Evolutionary conservation across 2,329 filamentous ascomycete species (phyloP), one percentile per base, ranked within the genome.

Genomic region (Aureobasidium sp.): DNA sequence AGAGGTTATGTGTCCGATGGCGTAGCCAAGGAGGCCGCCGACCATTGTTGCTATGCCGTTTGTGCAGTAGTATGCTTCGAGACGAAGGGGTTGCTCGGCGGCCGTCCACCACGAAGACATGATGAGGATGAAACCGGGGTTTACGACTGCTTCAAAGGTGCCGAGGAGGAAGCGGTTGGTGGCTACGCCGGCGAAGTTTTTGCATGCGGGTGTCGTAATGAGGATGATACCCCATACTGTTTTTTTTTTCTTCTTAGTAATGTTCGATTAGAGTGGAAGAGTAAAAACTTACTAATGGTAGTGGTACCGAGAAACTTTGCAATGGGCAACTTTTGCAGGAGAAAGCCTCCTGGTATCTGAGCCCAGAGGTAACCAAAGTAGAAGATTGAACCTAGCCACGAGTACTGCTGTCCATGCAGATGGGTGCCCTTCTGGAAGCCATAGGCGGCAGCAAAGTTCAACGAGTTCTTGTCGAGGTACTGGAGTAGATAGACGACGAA

Each of bases 11-110:
- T 83, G 78, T 70, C 70, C 6, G 71, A 62, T 4, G 61, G 76
- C 80, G 57, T 81, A 82, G 1, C 77, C 77, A 8, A 81, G 72
- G 1, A 81, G 63, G 0, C 74, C 78, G n/a, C 80, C 80, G 52
- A 83, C 79, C 74, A 81, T 80, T 11, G 78, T 80, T 2, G 78
- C 79, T 11, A 83, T 70, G 2, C 80, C 80, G 57, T 82, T 81
- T 2, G 75, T 78, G 56, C 0, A 72, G 62, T 35, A 73, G 71
- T 30, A 72, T 59, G 3, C 69, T 68, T 25, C 63, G 60, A 65
- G 19, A 2, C 56, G 27, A 2, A 60, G 25, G 2, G 57, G 40
- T 40, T 59, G 58, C 17, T 59, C 58, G 7, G 40, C 48, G 8
- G 51, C 19, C 3, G 51, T 50, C 35, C 61, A 65, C 62, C 67